Evolutionary conservation across 164 flowering plant species (phyloP), one percentile per base, ranked within the genome.

Genomic region (Berberis vulgaris): DNA sequence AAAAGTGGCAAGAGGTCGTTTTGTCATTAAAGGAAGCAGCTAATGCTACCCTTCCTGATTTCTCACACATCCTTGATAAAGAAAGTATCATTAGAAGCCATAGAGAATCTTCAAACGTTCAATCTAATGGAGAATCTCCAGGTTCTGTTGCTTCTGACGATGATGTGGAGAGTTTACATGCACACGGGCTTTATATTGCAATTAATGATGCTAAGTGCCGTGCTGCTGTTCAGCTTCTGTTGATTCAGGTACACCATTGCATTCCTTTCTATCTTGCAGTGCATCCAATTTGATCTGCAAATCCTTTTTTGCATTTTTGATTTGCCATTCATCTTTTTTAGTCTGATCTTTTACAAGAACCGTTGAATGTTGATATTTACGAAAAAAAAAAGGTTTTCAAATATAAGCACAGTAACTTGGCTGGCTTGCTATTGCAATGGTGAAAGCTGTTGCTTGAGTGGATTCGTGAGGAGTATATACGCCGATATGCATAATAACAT

Each of bases 1-100:
- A 89, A 10, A 91, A 89, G 77, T 95, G 99, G 99, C 75, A 79
- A 53, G 99, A 91, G 67, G 97, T 89, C 70, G 97, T 88, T 59
- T 73, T 69, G 6, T 82, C 97, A 49, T 76, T 95, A 54, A 84
- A 87, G 71, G 94, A 86, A 74, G 99, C 96, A 54, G 85, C 94
- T 57, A 82, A 71, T 72, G 85, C 87, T 41, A 95, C 97, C 7
- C 86, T 80, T 73, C 97, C 99, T 55, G 94, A 89, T 76, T 95
- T 95, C 65, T 80, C 83, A 5, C 74, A 65, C 61, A 67, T 88
- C 65, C 39, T 75, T 60, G 71, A 76, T 71, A 82, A 69, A 52
- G 85, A 77, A 45, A 42, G 45, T 64, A 46, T 62, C 49, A 55
- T 40, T 62, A 71, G 67, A 60, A 72, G 61, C 65, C 61, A 54